Percentiles rank a stretch among this genome's conserved stretches.
These are phyloP conservation scores for Kentomonas sorsogonicus DNA, from an alignment of 208 protist genomes.

Conservation along the genomic window DNA sequence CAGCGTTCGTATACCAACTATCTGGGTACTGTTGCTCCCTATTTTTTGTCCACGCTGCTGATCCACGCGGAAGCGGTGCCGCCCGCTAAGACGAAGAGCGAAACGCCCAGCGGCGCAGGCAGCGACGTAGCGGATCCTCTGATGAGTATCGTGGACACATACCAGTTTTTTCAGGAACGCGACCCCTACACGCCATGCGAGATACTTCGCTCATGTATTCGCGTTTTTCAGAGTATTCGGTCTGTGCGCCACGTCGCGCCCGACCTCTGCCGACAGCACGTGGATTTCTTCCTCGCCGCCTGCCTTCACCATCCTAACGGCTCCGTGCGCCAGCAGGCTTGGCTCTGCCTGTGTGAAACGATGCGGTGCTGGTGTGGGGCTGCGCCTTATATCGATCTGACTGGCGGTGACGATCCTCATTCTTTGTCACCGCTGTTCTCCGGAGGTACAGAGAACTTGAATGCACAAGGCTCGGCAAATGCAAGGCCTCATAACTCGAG, in stretches of 20 bases:
- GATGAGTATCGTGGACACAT: not conserved
- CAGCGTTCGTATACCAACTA: not conserved
- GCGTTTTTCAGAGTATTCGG: constrained; percentile 22
- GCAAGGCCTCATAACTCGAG: not conserved
- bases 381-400: constrained; percentile 20
- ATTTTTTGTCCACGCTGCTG: constrained; percentile 31
- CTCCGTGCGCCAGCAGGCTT: constrained; percentile 24
- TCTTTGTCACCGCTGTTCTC: no score
- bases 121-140: no score
- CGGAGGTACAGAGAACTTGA: not conserved
- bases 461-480: not conserved
- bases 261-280: constrained; percentile 17
- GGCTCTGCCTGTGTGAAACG: constrained; percentile 32
- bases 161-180: not conserved
- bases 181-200: constrained; percentile 64
- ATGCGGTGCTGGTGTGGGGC: constrained; percentile 54
- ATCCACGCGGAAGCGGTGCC: constrained; percentile 12
- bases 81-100: not conserved
- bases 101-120: not conserved
- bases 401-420: constrained; percentile 18
- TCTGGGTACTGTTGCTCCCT: not conserved
- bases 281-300: constrained; percentile 30
- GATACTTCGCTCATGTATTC: constrained; percentile 28
- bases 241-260: constrained; percentile 18
- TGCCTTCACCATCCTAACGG: constrained; percentile 22